A percentile compares a stretch with the other conserved stretches of the same genome.
Evolutionary conservation across 306 rosid genomes (phyloP).

Genomic region (Pyrus pyrifolia): DNA sequence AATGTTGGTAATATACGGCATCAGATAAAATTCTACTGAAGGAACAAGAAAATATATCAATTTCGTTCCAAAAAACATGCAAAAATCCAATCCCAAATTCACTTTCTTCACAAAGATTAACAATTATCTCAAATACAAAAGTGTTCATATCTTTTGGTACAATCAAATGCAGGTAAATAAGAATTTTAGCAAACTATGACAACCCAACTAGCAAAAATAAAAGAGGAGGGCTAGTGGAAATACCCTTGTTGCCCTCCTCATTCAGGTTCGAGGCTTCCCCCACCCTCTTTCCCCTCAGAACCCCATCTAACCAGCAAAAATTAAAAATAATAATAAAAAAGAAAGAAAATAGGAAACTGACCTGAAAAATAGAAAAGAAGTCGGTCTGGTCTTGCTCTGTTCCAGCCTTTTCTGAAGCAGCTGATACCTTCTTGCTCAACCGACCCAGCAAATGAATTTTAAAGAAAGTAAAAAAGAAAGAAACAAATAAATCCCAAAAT

Average conservation of each 20-base stretch:
- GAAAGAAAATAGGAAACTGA: not conserved
- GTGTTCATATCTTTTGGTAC: not conserved
- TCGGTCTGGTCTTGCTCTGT: not conserved
- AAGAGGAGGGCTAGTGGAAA: not conserved
- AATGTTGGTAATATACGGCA: too few species aligned
- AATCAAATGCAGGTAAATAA: not conserved
- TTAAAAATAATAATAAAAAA: not conserved
- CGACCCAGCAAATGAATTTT: not conserved
- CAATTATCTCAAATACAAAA: not conserved
- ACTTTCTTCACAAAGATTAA: too few species aligned
- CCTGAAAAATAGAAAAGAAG: conserved; percentile 13
- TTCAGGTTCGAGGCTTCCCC: too few species aligned
- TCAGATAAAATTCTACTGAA: too few species aligned
- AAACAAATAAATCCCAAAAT: not conserved
- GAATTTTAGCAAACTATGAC: not conserved
- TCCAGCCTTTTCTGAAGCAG: not conserved
- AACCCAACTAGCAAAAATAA: not conserved
- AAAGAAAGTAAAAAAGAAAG: not conserved
- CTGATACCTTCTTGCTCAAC: not conserved
- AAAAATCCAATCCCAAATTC: too few species aligned
- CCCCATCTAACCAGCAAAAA: not conserved
- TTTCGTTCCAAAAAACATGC: too few species aligned
- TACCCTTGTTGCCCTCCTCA: too few species aligned
- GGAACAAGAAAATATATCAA: too few species aligned
- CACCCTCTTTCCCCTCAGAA: too few species aligned